Evolutionary conservation across 1,284 basidiomycete genomes (phyloP).

Genomic region (Ustanciosporium gigantosporum): DNA sequence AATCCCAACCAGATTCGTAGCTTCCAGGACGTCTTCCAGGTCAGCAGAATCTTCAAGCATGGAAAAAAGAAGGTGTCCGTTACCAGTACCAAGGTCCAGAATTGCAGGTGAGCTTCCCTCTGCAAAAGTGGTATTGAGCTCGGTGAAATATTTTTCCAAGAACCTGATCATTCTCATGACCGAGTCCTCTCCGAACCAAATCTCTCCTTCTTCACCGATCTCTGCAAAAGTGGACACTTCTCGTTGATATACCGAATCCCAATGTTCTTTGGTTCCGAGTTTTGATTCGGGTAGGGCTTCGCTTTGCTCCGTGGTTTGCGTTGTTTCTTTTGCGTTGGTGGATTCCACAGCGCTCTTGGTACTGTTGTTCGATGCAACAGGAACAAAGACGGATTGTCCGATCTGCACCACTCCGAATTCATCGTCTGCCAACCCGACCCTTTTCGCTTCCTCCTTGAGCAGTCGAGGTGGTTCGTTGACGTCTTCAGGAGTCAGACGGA

Average conservation of each 20-base stretch:
- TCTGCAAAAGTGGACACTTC: constrained; percentile 79
- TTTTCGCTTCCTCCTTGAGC: constrained; percentile 29
- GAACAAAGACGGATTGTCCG: constrained; percentile 37
- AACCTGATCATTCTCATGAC: constrained; percentile 73
- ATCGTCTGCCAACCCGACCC: constrained; percentile 12
- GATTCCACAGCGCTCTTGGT: background rate
- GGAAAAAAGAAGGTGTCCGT: constrained; percentile 79
- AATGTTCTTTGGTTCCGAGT: constrained; percentile 71
- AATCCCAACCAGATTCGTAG: constrained; percentile 70
- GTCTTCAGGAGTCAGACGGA: constrained; percentile 44
- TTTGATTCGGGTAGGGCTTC: constrained; percentile 64
- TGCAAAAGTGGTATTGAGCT: constrained; percentile 4
- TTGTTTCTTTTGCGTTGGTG: no score
- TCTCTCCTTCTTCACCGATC: constrained; percentile 82
- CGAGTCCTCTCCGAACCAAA: constrained; percentile 84
- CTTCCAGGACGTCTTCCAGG: constrained; percentile 69
- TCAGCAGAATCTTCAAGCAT: constrained; percentile 62
- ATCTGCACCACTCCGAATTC: constrained; percentile 38
- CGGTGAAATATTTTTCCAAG: constrained; percentile 28
- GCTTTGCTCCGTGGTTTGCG: background rate
- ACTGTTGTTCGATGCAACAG: background rate
- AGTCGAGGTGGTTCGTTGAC: constrained; percentile 43
- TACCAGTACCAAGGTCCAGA: constrained; percentile 73
- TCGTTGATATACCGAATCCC: constrained; percentile 54
- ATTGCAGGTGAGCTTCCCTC: constrained; percentile 15